Evolutionary conservation across 345 rosid species (phyloP), one percentile per base, ranked within the genome.

Genomic region (Populus tremula): DNA sequence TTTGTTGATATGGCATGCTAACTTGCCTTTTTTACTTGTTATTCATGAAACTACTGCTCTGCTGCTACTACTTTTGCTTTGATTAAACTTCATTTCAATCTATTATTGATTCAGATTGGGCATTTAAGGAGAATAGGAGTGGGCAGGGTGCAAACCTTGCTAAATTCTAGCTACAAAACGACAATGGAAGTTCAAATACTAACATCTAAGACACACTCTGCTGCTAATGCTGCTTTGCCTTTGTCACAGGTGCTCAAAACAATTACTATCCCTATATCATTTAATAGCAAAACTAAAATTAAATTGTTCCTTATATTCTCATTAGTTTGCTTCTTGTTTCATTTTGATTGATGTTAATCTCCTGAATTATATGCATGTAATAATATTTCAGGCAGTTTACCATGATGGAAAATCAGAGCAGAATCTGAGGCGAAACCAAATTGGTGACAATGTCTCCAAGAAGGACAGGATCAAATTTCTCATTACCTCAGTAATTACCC

Each of bases 401-500:
- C 67, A 54, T 43, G 74, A 23, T 72, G 71, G 73, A 47, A 77
- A 81, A 74, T 76, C 71, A 20, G 84, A 76, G 67, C 77, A 38
- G 73, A 78, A 81, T 59, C 41, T 76, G 54, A 84, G 53, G 73
- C 84, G 70, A 71, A 82, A 79, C 76, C 89, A 70, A 67, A 82
- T 86, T 31, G 96, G 94, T 70, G 86, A 88, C 80, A 88, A 89
- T 85, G 86, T 92, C 82, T 86, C 97, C 29, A 89, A 88, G 86
- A 91, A 85, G 76, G 98, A 89, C 75, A 91, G 83, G 82, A 85
- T 87, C 74, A 83, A 85, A 6, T 87, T 92, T 87, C 93, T 94
- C 67, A 79, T 90, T 36, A 88, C 82, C 81, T 88, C 92, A 6
- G 98, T 92, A 84, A 89, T 97, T 73, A 36, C 64, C 53, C 69